These are phyloP conservation scores for Sechiopsis laciniata DNA, from an alignment of 306 rosid species.

Conservation along the genomic window DNA sequence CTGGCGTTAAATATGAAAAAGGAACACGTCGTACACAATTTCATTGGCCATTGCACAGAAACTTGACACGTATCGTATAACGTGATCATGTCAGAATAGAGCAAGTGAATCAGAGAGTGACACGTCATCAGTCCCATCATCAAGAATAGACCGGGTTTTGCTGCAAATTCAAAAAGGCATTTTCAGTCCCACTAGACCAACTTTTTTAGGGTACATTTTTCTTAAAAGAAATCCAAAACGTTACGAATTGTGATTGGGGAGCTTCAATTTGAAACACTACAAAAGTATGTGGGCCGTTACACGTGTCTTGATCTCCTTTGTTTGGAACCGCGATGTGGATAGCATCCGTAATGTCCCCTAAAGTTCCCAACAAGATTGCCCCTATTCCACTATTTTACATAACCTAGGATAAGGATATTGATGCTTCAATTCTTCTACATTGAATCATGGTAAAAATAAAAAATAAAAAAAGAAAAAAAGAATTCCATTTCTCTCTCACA, in stretches of 20 bases:
- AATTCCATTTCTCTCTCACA: too few relatives aligned
- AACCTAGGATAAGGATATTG: not conserved
- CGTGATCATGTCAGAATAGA: not conserved
- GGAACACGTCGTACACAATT: not conserved
- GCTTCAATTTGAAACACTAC: too few relatives aligned
- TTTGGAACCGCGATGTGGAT: not conserved
- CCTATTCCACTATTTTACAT: not conserved
- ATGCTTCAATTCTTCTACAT: not conserved
- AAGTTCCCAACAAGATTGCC: constrained; percentile 8
- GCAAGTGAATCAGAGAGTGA: not conserved
- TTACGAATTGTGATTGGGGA: not conserved
- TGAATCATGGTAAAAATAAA: too few relatives aligned
- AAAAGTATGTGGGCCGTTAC: not conserved
- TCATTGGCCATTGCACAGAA: not conserved
- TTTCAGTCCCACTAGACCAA: constrained; percentile 7
- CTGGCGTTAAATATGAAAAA: not conserved
- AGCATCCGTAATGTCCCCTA: constrained; percentile 17
- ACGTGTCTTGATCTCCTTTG: not conserved
- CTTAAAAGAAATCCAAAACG: not conserved
- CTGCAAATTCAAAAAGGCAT: not conserved
- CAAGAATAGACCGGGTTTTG: not conserved
- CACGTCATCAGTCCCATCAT: not conserved
- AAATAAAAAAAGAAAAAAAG: too few relatives aligned
- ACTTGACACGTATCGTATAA: not conserved
- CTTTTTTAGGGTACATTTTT: not conserved